phyloP scores from a whole-genome alignment of 805 yeast species.

The Spathaspora sp. region DNA sequence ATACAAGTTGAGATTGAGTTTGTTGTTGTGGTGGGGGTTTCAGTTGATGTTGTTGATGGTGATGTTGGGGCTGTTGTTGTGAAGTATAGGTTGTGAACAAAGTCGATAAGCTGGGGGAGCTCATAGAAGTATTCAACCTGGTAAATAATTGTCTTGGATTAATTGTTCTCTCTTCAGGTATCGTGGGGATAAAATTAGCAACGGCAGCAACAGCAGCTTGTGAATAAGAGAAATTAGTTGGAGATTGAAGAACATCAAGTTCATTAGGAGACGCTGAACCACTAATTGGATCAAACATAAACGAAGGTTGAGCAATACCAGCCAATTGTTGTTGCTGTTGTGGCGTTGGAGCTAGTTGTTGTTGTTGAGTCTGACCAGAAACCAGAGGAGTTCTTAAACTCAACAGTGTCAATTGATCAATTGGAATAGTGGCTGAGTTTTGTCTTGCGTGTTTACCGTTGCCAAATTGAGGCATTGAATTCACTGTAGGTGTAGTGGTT shows the following conservation, averaged over 20 bases:
- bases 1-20: constrained; percentile 2
- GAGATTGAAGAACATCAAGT: neutral
- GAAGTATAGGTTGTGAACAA: constrained; percentile 3
- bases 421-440: constrained; percentile 10
- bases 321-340: neutral
- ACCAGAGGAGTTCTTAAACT: constrained; percentile 12
- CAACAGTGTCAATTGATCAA: constrained; percentile 25
- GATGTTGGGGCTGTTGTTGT: constrained; percentile 2
- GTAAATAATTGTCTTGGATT: constrained; percentile 29
- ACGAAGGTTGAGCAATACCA: neutral
- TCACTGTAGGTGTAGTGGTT: constrained; percentile 3
- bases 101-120: constrained; percentile 16
- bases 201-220: constrained; percentile 4
- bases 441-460: constrained; percentile 5
- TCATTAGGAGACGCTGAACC: neutral
- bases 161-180: constrained; percentile 20
- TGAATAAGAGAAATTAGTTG: constrained; percentile 2
- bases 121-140: constrained; percentile 7
- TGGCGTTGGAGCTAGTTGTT: neutral
- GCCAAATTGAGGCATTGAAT: neutral
- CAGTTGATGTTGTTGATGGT: constrained; percentile 2
- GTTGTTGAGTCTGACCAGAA: neutral
- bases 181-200: neutral
- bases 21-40: constrained; percentile 4
- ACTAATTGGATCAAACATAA: neutral